These are phyloP conservation scores for Glomus cerebriforme DNA, from an alignment of 192 early-diverging fungal genomes.

Conservation along the genomic window DNA sequence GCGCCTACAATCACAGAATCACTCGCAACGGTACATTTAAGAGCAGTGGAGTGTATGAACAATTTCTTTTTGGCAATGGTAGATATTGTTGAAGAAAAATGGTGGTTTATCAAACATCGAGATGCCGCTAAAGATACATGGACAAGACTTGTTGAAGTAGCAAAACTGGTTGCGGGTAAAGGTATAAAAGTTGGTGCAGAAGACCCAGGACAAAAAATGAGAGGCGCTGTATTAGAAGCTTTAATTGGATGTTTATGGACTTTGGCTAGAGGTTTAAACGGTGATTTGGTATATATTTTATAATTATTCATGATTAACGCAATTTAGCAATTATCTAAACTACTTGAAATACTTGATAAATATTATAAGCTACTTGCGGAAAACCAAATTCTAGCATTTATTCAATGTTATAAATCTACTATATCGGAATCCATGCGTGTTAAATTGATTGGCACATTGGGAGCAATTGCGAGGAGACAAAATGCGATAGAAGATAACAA, in stretches of 20 bases:
- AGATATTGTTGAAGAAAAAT: conserved; percentile 57
- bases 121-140: conserved; percentile 54
- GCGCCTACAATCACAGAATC: conserved; percentile 48
- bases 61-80: conserved; percentile 77
- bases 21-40: conserved; percentile 62
- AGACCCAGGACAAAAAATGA: conserved; percentile 53
- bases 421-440: conserved; percentile 54
- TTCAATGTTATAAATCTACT: conserved; percentile 47
- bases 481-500: conserved; percentile 67
- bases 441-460: conserved; percentile 74
- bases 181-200: conserved; percentile 51
- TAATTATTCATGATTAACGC: conserved; percentile 2
- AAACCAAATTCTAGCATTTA: conserved; percentile 45
- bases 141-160: conserved; percentile 61
- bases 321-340: neutral
- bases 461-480: conserved; percentile 72
- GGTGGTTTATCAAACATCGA: conserved; percentile 62
- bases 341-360: neutral
- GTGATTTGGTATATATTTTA: conserved; percentile 48
- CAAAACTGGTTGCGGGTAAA: conserved; percentile 53
- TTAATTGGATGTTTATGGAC: conserved; percentile 79
- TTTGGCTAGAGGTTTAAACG: conserved; percentile 65
- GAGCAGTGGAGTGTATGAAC: conserved; percentile 72
- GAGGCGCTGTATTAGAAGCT: conserved; percentile 62
- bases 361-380: conserved; percentile 43